Base-by-base conservation (phyloP, 2,329 filamentous ascomycete genomes). In the Escovopsis sp. region DNA sequence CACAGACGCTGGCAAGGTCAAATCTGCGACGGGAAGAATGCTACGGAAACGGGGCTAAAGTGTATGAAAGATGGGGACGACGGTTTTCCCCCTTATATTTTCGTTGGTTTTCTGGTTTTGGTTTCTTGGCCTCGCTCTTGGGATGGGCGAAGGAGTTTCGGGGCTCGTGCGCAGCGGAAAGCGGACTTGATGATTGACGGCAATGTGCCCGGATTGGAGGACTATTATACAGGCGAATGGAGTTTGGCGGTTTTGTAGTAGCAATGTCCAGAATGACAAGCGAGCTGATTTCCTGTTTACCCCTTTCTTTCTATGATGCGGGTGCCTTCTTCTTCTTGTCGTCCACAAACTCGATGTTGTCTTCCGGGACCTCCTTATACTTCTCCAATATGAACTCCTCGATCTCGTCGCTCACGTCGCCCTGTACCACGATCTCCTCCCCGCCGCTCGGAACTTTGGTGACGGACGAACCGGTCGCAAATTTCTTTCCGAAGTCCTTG, bases 401-500 rank as follows among this genome's bases (percentile, higher is more conserved):
- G 49, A 98, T 80, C 65, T 98, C 91, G 54, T 91, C 84, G 60
- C 87, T 94, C 47, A 98, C 79, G 65, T 98, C 91, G 30, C 91
- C 91, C 65, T 98, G 91, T 15, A 98, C 86, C 5, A 94, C 93
- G 58, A 98, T 96, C 65, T 96, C 91, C 64, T 98, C 91, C 14
- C 84, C 84, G 16, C 85, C 86, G 42, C 78, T 79, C 0, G 86
- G 74, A 2, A 83, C 75, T 66, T 95, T 94, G 8, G 89, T 96
- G 36, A 98, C 91, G 36, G 81, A 88, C 13, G 80, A 82, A 1
- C 91, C 91, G 9, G 91, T 96, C 27, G 91, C 91, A 57, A 98
- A 96, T 66, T 95, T 96, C 75, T 96, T 98, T 48, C 91, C 91
- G 51, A 96, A 80, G 56, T 96, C 91, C 70, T 96, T 96, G 44